Conservation (phyloP, 495 filamentous ascomycete species). For the Cercophora newfieldiana region DNA sequence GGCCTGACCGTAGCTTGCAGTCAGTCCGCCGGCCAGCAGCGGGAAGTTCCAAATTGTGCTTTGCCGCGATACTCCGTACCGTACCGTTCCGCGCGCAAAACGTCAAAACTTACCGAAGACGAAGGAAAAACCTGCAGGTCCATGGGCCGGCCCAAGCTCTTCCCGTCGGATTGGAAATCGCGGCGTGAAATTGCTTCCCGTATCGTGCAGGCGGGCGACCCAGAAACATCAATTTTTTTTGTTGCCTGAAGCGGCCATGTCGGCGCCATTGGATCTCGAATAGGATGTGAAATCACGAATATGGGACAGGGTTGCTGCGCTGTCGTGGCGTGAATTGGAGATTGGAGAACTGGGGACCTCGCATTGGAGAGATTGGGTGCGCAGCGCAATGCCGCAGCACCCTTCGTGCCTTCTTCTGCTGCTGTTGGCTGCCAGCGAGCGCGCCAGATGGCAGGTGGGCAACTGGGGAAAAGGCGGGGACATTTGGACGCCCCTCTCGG, state of each 20-base stretch:
- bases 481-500: not conserved
- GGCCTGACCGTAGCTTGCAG: not conserved
- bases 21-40: too few species aligned
- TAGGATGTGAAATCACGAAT: not conserved
- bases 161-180: not conserved
- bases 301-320: not conserved
- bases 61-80: too few species aligned
- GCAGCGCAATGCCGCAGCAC: not conserved
- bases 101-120: not conserved
- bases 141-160: not conserved
- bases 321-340: not conserved
- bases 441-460: not conserved
- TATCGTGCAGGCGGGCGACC: not conserved
- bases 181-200: not conserved
- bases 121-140: not conserved
- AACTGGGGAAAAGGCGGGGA: conserved; percentile 14
- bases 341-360: not conserved
- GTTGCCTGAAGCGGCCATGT: conserved; percentile 6
- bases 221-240: not conserved
- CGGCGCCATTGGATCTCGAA: conserved; percentile 1
- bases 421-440: not conserved
- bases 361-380: not conserved
- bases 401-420: not conserved
- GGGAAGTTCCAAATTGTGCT: too few species aligned
- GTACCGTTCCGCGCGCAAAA: not conserved